phyloP scores from a whole-genome alignment of 2,329 filamentous ascomycete genomes.

The Hypoxylon sp. region DNA sequence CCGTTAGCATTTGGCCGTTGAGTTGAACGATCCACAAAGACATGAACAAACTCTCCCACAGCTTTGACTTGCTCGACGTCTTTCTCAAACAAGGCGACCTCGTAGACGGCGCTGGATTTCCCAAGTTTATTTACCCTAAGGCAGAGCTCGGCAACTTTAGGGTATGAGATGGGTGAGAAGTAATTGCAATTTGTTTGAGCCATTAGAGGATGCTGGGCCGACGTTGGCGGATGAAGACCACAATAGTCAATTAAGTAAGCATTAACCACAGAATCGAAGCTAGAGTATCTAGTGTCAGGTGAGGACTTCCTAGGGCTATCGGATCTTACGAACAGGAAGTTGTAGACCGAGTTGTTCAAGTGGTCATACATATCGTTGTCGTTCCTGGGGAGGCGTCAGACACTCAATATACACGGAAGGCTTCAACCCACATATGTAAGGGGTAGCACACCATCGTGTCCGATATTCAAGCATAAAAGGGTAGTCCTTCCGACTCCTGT shows the following conservation, averaged over 20 bases:
- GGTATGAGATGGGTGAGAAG: conserved; percentile 85
- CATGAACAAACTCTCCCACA: conserved; percentile 88
- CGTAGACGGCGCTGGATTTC: conserved; percentile 89
- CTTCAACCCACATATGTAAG: background rate
- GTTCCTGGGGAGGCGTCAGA: conserved; percentile 68
- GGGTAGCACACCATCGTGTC: conserved; percentile 79
- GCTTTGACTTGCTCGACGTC: conserved; percentile 82
- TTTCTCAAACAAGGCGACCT: conserved; percentile 86
- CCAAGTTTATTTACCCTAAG: conserved; percentile 88
- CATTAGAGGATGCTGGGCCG: conserved; percentile 83
- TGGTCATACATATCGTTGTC: conserved; percentile 98
- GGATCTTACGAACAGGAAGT: conserved; percentile 71
- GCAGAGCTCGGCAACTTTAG: conserved; percentile 84
- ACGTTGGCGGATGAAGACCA: conserved; percentile 77
- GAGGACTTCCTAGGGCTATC: too few species aligned
- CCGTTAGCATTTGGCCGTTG: conserved; percentile 76
- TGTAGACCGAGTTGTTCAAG: conserved; percentile 92
- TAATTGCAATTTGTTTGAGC: conserved; percentile 90
- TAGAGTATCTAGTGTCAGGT: conserved; percentile 50
- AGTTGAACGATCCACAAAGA: conserved; percentile 84
- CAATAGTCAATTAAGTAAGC: conserved; percentile 87
- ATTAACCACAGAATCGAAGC: conserved; percentile 92
- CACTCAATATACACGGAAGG: conserved; percentile 40
- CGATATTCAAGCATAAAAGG: conserved; percentile 84
- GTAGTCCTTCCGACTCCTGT: conserved; percentile 79